A percentile compares a stretch with the other conserved stretches of the same genome.
Evolutionary conservation across 345 rosid genomes (phyloP).

Genomic region (Carallia pectinifolia): DNA sequence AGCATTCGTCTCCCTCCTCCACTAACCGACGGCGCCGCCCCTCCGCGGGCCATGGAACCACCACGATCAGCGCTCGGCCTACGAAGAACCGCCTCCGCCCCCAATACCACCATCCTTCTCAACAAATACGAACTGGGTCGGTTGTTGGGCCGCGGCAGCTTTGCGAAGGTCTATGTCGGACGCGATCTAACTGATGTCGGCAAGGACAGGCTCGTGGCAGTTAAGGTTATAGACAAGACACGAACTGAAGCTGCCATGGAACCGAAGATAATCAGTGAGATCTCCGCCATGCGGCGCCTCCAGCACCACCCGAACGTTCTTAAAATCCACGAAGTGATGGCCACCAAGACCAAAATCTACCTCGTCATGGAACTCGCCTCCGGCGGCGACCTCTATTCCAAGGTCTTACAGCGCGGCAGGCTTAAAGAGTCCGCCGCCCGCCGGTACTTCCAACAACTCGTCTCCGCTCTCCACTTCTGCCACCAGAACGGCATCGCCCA

Average conservation of each 20-base stretch:
- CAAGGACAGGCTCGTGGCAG: slow-evolving; percentile 36
- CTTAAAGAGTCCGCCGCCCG: slow-evolving; percentile 54
- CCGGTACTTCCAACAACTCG: slow-evolving; percentile 68
- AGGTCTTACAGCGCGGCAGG: slow-evolving; percentile 44
- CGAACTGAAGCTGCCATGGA: slow-evolving; percentile 50
- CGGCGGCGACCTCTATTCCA: slow-evolving; percentile 68
- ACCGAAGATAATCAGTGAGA: slow-evolving; percentile 59
- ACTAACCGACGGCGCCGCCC: too few relatives aligned
- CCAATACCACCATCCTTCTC: slow-evolving; percentile 37
- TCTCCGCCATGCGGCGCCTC: slow-evolving; percentile 78
- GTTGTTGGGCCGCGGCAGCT: slow-evolving; percentile 64
- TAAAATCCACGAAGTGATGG: slow-evolving; percentile 83
- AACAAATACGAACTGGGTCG: slow-evolving; percentile 64
- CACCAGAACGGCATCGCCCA: slow-evolving; percentile 81
- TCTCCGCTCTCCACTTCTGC: slow-evolving; percentile 73
- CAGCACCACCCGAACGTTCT: slow-evolving; percentile 76
- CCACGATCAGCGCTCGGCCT: slow-evolving; percentile 6
- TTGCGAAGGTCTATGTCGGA: slow-evolving; percentile 69
- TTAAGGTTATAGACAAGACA: slow-evolving; percentile 66
- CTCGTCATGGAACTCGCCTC: slow-evolving; percentile 76
- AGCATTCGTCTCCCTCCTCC: background rate
- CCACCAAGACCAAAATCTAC: slow-evolving; percentile 71
- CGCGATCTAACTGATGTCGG: slow-evolving; percentile 28
- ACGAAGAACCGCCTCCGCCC: slow-evolving; percentile 18
- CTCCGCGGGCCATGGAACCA: slow-evolving; percentile 14